These are phyloP conservation scores for Lentinus tigrinus DNA, from an alignment of 768 basidiomycete species.

Conservation along the genomic window DNA sequence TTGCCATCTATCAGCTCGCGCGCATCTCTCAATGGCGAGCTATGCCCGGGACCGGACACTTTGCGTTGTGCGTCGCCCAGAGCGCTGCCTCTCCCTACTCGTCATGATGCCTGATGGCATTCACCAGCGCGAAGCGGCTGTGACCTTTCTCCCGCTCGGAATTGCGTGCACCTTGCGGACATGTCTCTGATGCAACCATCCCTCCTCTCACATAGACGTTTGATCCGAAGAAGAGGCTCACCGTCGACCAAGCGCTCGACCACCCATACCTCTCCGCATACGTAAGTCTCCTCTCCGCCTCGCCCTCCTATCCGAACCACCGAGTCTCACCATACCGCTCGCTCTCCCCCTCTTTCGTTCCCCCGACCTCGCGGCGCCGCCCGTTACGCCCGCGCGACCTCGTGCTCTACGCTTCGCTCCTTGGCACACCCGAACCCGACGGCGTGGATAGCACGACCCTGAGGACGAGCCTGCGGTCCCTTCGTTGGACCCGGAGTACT, in stretches of 20 bases:
- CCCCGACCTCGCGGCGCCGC: not conserved
- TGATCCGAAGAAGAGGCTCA: slow-evolving; percentile 82
- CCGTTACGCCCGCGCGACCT: not conserved
- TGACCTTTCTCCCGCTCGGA: not conserved
- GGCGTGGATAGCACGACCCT: slow-evolving; percentile 63
- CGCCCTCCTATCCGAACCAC: not conserved
- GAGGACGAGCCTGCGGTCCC: slow-evolving; percentile 86
- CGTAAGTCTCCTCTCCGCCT: slow-evolving; percentile 37
- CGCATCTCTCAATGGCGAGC: not conserved
- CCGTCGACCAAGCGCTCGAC: slow-evolving; percentile 77
- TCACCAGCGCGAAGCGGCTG: not conserved
- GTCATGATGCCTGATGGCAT: not conserved
- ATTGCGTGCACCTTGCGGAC: not conserved
- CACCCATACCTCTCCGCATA: slow-evolving; percentile 84
- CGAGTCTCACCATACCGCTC: not conserved
- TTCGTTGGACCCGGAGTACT: slow-evolving; percentile 81
- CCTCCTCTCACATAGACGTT: slow-evolving; percentile 56
- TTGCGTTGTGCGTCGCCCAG: not conserved
- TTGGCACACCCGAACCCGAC: not conserved
- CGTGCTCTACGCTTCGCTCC: not conserved
- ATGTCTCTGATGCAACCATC: slow-evolving; percentile 1
- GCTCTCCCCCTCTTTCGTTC: not conserved
- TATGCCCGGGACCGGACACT: not conserved
- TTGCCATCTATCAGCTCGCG: not conserved
- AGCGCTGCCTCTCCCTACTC: not conserved